These are phyloP conservation scores for Termitomyces sp. DNA, from an alignment of 768 basidiomycete genomes.

Conservation along the genomic window DNA sequence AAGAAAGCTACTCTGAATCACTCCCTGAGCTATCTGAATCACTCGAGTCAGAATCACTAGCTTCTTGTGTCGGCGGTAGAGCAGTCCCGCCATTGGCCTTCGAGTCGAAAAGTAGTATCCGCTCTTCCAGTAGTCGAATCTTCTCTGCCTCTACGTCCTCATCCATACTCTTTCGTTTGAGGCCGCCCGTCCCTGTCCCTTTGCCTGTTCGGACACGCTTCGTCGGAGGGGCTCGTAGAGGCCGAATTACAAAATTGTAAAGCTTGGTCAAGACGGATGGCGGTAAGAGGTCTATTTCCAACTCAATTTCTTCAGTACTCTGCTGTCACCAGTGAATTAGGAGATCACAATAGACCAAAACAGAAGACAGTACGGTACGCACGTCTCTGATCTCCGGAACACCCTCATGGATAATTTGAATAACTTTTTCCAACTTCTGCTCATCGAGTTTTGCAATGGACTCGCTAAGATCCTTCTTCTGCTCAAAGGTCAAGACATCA, in stretches of 20 bases:
- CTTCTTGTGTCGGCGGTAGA: constrained; percentile 36
- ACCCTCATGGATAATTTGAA: constrained; percentile 91
- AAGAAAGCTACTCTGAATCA: constrained; percentile 64
- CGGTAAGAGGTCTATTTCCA: constrained; percentile 93
- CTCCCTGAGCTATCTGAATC: constrained; percentile 77
- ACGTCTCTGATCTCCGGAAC: constrained; percentile 93
- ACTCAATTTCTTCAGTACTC: constrained; percentile 97
- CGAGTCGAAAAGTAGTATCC: constrained; percentile 79
- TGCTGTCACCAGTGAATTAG: constrained; percentile 24
- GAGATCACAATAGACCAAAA: constrained; percentile 8
- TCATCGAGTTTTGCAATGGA: constrained; percentile 86
- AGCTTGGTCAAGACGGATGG: constrained; percentile 83
- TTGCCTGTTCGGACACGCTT: constrained; percentile 65
- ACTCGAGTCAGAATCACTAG: constrained; percentile 79
- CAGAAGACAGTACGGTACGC: constrained; percentile 34
- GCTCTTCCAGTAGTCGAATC: constrained; percentile 85
- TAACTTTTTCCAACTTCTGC: constrained; percentile 79
- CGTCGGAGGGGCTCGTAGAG: constrained; percentile 59
- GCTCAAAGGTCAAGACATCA: constrained; percentile 85
- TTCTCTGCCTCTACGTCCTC: constrained; percentile 95
- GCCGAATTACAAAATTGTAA: constrained; percentile 92
- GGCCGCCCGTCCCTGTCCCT: constrained; percentile 81
- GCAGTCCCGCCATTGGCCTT: constrained; percentile 33
- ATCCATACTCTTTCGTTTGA: constrained; percentile 95
- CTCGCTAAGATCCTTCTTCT: constrained; percentile 98